Evolutionary conservation across 371 early-diverging fungal genomes (phyloP).

Genomic region (Mucor racemosus): DNA sequence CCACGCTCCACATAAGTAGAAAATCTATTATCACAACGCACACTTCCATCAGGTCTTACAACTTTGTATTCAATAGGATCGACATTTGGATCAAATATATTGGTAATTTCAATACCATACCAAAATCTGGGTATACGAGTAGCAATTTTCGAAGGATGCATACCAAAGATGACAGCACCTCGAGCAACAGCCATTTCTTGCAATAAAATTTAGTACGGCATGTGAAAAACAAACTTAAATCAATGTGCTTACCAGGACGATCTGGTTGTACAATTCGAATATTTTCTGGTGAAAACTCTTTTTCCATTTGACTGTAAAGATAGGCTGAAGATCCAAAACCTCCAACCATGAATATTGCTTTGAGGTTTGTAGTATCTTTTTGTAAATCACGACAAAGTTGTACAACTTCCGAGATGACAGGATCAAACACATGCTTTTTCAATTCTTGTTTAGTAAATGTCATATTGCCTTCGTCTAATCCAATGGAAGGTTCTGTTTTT

Average conservation of each 20-base stretch:
- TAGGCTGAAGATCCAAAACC: slow-evolving; percentile 57
- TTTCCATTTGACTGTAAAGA: slow-evolving; percentile 41
- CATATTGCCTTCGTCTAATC: slow-evolving; percentile 44
- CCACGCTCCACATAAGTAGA: slow-evolving; percentile 50
- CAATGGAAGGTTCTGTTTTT: slow-evolving; percentile 51
- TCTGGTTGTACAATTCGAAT: slow-evolving; percentile 43
- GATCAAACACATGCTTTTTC: slow-evolving; percentile 47
- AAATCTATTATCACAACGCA: slow-evolving; percentile 52
- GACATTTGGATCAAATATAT: slow-evolving; percentile 40
- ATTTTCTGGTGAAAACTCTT: slow-evolving; percentile 34
- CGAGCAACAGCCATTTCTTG: slow-evolving; percentile 52
- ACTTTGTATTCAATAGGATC: slow-evolving; percentile 54
- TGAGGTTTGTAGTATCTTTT: slow-evolving; percentile 37
- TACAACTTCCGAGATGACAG: slow-evolving; percentile 43
- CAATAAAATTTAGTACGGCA: not conserved
- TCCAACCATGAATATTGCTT: slow-evolving; percentile 55
- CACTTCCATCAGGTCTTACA: slow-evolving; percentile 41
- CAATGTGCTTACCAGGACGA: slow-evolving; percentile 39
- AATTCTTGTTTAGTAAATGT: slow-evolving; percentile 44
- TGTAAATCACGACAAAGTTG: slow-evolving; percentile 37
- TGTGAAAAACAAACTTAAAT: not conserved
- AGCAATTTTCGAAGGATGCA: slow-evolving; percentile 47
- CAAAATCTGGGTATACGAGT: slow-evolving; percentile 50
- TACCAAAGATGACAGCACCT: slow-evolving; percentile 53
- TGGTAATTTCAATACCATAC: slow-evolving; percentile 57